These are phyloP conservation scores for Lycium barbarum DNA, from an alignment of 257 asterid genomes.

Conservation along the genomic window DNA sequence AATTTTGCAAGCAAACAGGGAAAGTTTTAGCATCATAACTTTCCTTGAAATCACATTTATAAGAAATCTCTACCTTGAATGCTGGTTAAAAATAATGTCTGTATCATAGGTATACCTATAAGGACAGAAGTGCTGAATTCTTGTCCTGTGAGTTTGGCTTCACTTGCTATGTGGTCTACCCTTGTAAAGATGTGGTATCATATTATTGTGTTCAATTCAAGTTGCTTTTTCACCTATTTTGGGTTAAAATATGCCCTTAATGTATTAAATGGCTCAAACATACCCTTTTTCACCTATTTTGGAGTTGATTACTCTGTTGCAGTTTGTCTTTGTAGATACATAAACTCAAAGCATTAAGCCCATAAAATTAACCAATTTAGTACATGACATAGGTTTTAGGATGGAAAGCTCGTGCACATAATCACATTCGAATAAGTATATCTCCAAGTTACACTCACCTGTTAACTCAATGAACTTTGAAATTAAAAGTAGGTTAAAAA, in stretches of 20 bases:
- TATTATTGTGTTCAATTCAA: too few species aligned
- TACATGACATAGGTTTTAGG: not conserved
- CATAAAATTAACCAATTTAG: not conserved
- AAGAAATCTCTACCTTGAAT: not conserved
- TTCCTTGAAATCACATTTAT: not conserved
- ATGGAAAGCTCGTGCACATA: not conserved
- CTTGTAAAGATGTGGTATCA: too few species aligned
- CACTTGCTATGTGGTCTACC: too few species aligned
- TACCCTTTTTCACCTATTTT: not conserved
- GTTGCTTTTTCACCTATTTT: too few species aligned
- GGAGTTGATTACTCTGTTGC: not conserved
- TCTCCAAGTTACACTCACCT: not conserved
- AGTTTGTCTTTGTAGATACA: not conserved
- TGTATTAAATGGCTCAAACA: too few species aligned
- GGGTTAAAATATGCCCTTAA: too few species aligned
- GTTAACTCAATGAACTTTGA: not conserved
- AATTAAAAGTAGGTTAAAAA: too few species aligned
- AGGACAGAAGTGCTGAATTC: too few species aligned
- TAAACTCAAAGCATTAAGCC: not conserved
- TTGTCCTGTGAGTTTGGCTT: too few species aligned
- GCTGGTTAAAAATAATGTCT: too few species aligned
- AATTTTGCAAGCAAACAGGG: not conserved
- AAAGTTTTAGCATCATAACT: not conserved
- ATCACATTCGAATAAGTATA: not conserved
- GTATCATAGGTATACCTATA: too few species aligned